Conservation (phyloP, 768 basidiomycete genomes). For the Pholiota microspora region DNA sequence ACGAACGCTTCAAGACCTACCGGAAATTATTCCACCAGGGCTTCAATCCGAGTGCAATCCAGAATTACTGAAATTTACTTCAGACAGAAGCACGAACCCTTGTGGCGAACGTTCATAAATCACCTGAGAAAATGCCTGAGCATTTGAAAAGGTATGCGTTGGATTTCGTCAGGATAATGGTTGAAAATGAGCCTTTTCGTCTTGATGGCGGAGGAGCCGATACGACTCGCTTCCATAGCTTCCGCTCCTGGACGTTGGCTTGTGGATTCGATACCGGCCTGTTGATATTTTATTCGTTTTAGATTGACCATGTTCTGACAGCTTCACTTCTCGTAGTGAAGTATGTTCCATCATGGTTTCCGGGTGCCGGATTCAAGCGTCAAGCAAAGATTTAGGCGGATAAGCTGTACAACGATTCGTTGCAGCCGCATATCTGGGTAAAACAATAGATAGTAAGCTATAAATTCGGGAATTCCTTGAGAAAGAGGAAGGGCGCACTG, state of each 20-base stretch:
- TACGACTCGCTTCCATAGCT: background rate
- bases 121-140: constrained; percentile 22
- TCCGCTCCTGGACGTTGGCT: background rate
- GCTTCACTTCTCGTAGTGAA: constrained; percentile 23
- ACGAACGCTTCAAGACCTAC: constrained; percentile 32
- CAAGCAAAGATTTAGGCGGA: constrained; percentile 18
- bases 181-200: background rate
- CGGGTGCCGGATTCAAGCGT: constrained; percentile 36
- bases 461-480: too few species aligned
- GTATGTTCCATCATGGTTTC: constrained; percentile 39
- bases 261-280: background rate
- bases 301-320: background rate
- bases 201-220: background rate
- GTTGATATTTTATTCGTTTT: background rate
- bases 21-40: constrained; percentile 32
- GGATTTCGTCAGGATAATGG: too few species aligned
- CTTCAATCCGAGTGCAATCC: constrained; percentile 28
- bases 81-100: constrained; percentile 22
- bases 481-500: too few species aligned
- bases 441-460: constrained; percentile 40
- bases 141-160: constrained; percentile 24
- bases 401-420: constrained; percentile 29
- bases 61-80: constrained; percentile 22
- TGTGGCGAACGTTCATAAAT: constrained; percentile 24
- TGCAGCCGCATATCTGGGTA: constrained; percentile 40